phyloP scores from a whole-genome alignment of 2,329 filamentous ascomycete species.

The Fusarium sp. region DNA sequence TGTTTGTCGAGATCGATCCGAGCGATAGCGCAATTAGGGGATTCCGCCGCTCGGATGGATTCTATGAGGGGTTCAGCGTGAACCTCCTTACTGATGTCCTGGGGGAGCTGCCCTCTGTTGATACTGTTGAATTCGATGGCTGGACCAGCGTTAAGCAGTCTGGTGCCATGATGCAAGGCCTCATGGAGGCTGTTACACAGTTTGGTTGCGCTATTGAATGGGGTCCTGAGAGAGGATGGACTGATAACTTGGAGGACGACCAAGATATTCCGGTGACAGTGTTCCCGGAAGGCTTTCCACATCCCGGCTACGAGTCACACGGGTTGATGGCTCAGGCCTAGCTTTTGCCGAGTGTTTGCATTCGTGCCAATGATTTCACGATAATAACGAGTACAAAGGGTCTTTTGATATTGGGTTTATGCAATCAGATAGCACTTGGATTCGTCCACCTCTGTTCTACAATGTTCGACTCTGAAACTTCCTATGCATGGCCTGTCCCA shows the following conservation, averaged over 20 bases:
- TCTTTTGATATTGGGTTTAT: conserved; percentile 14
- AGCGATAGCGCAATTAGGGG: conserved; percentile 75
- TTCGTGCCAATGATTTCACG: conserved; percentile 33
- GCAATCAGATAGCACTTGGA: conserved; percentile 20
- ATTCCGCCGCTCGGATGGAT: conserved; percentile 73
- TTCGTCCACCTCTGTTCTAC: conserved; percentile 23
- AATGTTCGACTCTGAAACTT: conserved; percentile 11
- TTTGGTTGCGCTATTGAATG: conserved; percentile 69
- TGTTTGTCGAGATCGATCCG: conserved; percentile 81
- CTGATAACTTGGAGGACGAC: conserved; percentile 58
- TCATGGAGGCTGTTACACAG: conserved; percentile 65
- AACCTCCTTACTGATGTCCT: conserved; percentile 69
- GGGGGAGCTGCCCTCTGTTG: conserved; percentile 65
- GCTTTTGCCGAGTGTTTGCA: neutral
- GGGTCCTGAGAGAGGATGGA: conserved; percentile 77
- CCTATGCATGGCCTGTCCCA: neutral
- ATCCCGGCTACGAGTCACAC: conserved; percentile 24
- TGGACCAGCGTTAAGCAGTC: conserved; percentile 73
- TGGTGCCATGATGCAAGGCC: conserved; percentile 71
- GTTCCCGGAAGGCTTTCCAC: conserved; percentile 23
- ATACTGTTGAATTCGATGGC: conserved; percentile 76
- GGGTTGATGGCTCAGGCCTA: conserved; percentile 27
- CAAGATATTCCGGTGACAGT: conserved; percentile 2
- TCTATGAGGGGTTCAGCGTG: conserved; percentile 76
- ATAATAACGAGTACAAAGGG: conserved; percentile 15